Evolutionary conservation across 2,329 filamentous ascomycete genomes (phyloP), one percentile per base, ranked within the genome.

Genomic region (Lachnellula cervina): DNA sequence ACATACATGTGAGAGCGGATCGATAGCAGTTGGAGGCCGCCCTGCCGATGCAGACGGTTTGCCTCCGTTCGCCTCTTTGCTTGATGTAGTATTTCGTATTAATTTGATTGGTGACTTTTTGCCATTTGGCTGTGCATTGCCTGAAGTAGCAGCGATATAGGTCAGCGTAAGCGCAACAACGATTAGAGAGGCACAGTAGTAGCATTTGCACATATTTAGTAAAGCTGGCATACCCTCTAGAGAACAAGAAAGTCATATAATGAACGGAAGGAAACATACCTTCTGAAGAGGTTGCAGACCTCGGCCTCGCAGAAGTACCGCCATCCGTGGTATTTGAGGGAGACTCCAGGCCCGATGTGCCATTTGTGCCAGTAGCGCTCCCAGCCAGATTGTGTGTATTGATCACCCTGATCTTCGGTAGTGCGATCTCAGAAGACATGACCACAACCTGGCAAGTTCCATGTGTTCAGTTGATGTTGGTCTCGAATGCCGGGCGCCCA

Each of bases 1-100:
- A 72, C 78, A 62, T 78, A 88, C 84, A 72, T 87, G 82, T 51
- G 85, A 87, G 61, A 88, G 74, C 55, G 85, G 85, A 70, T 88
- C 85, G 59, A 87, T 85, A 25, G 76, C 76, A 51, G 78, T 75
- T 25, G 66, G 57, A 37, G 62, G 34, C 46, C 57, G 55, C 13
- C 43, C 52, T 38, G 58, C 51, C 11, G 60, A 52, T 8, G 60
- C 55, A 46, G 60, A 38, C 25, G 63, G 46, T 28, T 63, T 63
- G 19, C 49, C 34, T 34, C 49, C 54, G 58, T 62, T 68, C 19
- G 40, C 28, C 34, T 68, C 64, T 63, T 62, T 64, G 52, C 28
- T 32, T 32, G 52, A 60, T 19, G 64, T 61, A 19, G 53, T 46
- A 56, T 65, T 68, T 25, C 67, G 60, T 49, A 63, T 62, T 23